A percentile compares a stretch with the other conserved stretches of the same genome.
Conservation (phyloP, 257 asterid species). For the Linaria vulgaris region DNA sequence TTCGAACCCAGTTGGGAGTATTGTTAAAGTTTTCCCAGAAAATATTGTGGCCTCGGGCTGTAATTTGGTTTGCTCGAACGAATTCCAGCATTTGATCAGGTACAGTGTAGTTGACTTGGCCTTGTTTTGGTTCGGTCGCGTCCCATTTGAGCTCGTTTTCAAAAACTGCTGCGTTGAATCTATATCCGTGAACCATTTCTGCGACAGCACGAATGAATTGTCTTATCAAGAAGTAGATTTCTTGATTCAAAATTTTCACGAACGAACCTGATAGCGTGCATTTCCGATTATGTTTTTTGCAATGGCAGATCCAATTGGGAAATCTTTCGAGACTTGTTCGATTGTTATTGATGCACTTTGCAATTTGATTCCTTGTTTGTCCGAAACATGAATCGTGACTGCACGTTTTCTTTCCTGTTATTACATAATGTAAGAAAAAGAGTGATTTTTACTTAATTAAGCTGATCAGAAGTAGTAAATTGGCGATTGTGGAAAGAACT, state of each 20-base stretch:
- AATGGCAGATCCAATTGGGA: conserved; percentile 56
- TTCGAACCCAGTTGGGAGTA: conserved; percentile 40
- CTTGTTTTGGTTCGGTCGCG: conserved; percentile 38
- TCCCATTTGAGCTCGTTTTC: conserved; percentile 51
- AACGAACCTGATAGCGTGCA: conserved; percentile 36
- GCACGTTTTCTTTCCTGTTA: conserved; percentile 46
- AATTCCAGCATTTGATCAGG: conserved; percentile 45
- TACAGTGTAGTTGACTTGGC: conserved; percentile 35
- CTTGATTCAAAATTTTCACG: not conserved
- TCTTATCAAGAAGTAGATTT: not conserved
- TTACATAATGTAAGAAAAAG: not conserved
- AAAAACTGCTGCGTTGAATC: conserved; percentile 44
- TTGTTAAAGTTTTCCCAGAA: conserved; percentile 44
- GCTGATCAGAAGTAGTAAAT: not conserved
- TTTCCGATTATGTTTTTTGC: conserved; percentile 41
- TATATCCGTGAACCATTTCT: conserved; percentile 42
- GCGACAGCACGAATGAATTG: conserved; percentile 5
- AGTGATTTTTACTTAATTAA: not conserved
- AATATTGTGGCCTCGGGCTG: conserved; percentile 42
- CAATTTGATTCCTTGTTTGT: conserved; percentile 30
- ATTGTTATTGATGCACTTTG: conserved; percentile 29
- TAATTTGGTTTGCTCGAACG: conserved; percentile 36
- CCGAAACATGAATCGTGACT: conserved; percentile 39
- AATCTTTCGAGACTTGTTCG: conserved; percentile 42
- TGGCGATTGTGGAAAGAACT: not conserved